Evolutionary conservation across 148 eudicot species (phyloP).

Genomic region (Vaccinium myrtillus): DNA sequence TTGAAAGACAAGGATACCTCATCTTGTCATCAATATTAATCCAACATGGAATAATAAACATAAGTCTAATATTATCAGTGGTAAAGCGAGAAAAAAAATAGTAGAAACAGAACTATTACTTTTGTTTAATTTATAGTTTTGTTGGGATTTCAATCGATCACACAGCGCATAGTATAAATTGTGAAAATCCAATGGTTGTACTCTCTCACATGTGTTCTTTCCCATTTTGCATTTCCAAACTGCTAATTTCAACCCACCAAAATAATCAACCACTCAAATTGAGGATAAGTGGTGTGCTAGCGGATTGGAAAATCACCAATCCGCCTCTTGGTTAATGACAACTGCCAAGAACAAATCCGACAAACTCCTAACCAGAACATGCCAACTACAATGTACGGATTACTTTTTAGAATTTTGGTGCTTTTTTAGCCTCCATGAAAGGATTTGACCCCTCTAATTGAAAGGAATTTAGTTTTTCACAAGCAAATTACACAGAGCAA

Average conservation of each 20-base stretch:
- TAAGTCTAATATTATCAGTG: not conserved
- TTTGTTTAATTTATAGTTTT: not conserved
- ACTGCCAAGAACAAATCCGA: not conserved
- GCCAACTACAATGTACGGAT: not conserved
- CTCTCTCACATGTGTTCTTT: not conserved
- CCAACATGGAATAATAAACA: not conserved
- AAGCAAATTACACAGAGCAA: not conserved
- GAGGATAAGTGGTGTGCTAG: not conserved
- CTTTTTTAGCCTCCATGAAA: not conserved
- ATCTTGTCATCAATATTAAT: not conserved
- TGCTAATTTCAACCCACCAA: not conserved
- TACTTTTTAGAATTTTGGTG: not conserved
- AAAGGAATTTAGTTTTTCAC: not conserved
- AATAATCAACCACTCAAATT: not conserved
- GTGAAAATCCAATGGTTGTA: not conserved
- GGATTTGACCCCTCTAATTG: not conserved
- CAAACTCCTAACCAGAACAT: not conserved
- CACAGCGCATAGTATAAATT: not conserved
- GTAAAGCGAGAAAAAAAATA: not conserved
- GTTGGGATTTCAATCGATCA: not conserved
- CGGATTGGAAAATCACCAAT: not conserved
- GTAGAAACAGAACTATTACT: not conserved
- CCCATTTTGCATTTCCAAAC: not conserved
- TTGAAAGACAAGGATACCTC: conserved; percentile 11
- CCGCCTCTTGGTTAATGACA: not conserved